Conservation (phyloP, 352 stramenopile species). For the Globisporangium splendens region DNA sequence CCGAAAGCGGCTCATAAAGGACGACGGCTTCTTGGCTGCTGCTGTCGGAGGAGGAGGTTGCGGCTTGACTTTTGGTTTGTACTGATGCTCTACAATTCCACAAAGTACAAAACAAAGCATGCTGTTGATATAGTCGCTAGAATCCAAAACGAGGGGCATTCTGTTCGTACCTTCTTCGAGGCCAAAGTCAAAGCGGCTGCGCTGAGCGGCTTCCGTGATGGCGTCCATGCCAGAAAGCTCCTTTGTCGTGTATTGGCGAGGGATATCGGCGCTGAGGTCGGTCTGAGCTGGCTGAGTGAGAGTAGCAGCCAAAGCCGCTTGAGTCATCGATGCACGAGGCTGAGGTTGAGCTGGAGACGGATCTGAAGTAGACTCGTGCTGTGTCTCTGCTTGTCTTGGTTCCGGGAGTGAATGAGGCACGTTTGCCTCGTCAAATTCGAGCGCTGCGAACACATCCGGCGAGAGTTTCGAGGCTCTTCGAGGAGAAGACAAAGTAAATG, state of each 20-base stretch:
- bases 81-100: slow-evolving; percentile 10
- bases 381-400: too few relatives aligned
- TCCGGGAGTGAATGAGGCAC: neutral
- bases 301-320: neutral
- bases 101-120: neutral
- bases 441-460: neutral
- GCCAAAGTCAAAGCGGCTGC: slow-evolving; percentile 28
- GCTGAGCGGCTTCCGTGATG: slow-evolving; percentile 24
- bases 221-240: slow-evolving; percentile 24
- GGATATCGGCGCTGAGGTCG: neutral
- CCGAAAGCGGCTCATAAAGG: slow-evolving; percentile 13
- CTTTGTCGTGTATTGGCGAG: slow-evolving; percentile 9
- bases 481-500: slow-evolving; percentile 3
- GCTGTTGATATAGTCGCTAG: too few relatives aligned
- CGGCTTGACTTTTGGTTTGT: slow-evolving; percentile 2
- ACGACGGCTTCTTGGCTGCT: slow-evolving; percentile 3
- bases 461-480: slow-evolving; percentile 8
- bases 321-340: neutral
- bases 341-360: neutral
- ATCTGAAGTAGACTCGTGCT: neutral
- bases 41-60: neutral
- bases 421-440: slow-evolving; percentile 1
- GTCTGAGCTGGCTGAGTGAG: neutral
- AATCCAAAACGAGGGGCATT: neutral
- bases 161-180: slow-evolving; percentile 15